Evolutionary conservation across 768 basidiomycete genomes (phyloP), one percentile per base, ranked within the genome.

Genomic region (Tricholoma sp.): DNA sequence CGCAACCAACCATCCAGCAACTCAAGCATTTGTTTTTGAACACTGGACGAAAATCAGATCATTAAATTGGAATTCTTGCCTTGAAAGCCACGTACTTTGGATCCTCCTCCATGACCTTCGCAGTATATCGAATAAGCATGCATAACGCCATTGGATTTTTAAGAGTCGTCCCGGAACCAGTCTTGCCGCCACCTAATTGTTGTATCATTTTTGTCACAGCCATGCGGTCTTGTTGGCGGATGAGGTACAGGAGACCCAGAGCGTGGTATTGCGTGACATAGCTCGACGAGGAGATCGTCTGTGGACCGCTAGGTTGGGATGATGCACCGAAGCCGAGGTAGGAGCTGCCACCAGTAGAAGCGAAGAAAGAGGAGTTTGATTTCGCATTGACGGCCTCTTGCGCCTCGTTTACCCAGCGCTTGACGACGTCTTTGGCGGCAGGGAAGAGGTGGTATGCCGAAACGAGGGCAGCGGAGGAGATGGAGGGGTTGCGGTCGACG

Each of bases 191-290:
- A 44, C 91, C 92, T 15, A 98, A 81, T 69, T 98, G 96, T 71
- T 98, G 96, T 51, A 99, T 95, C 94, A 98, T 96, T 76, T 98
- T 99, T 29, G 94, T 98, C 33, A 98, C 85, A 3, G 97, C 97
- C 97, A 98, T 99, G 59, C 97, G 80, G 73, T 99, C 97, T 68
- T 97, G 94, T 68, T 96, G 93, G 44, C 97, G 85, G 66, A 99
- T 98, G 58, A 93, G 76, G 71, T 96, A 98, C 42, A 99, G 76
- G 55, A 98, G 74, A 17, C 96, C 96, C 34, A 99, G 78, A 2
- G 94, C 95, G 67, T 98, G 97, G 72, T 98, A 99, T 74, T 99
- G 97, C 29, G 94, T 86, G 72, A 97, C 91, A 71, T 89, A 89
- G 70, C 94, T 97, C 17, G 92, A 87, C 32, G 91, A 93, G 15